These are phyloP conservation scores for Catharanthus roseus DNA, from an alignment of 257 asterid genomes.

Conservation along the genomic window DNA sequence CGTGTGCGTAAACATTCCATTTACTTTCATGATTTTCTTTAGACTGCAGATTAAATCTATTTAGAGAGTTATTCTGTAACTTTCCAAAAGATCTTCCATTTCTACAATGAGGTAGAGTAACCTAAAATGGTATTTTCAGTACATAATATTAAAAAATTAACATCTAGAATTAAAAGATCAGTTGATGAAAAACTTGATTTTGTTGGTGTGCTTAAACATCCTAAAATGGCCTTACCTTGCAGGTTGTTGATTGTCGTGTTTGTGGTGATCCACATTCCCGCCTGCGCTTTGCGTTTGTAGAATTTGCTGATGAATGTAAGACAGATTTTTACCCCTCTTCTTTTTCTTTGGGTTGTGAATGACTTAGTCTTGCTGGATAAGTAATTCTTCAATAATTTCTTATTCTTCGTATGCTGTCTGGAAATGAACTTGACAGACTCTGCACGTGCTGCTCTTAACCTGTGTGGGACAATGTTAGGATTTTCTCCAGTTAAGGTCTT, in stretches of 20 bases:
- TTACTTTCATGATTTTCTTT: too few species aligned
- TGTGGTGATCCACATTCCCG: constrained; percentile 99
- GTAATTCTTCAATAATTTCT: constrained; percentile 7
- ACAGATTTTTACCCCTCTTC: neutral
- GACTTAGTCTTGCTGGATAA: constrained; percentile 3
- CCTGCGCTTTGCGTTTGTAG: constrained; percentile 97
- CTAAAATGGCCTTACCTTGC: constrained; percentile 13
- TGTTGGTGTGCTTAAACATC: constrained; percentile 1
- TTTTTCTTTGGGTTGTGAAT: neutral
- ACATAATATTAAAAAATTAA: neutral
- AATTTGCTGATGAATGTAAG: constrained; percentile 89
- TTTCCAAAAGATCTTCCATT: neutral
- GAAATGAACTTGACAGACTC: constrained; percentile 47
- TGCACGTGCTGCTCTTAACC: constrained; percentile 66
- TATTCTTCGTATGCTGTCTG: constrained; percentile 6
- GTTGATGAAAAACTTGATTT: neutral
- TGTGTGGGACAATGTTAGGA: constrained; percentile 69
- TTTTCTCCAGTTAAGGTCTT: constrained; percentile 76
- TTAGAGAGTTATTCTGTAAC: neutral
- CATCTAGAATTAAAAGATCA: neutral
- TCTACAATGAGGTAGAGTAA: neutral
- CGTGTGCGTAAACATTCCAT: too few species aligned
- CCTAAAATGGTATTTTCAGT: neutral
- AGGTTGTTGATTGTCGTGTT: constrained; percentile 97
- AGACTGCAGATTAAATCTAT: neutral